A percentile compares a stretch with the other conserved stretches of the same genome.
These are phyloP conservation scores for Aspergillus costaricaensis DNA, from an alignment of 2,329 filamentous ascomycete genomes.

Conservation along the genomic window DNA sequence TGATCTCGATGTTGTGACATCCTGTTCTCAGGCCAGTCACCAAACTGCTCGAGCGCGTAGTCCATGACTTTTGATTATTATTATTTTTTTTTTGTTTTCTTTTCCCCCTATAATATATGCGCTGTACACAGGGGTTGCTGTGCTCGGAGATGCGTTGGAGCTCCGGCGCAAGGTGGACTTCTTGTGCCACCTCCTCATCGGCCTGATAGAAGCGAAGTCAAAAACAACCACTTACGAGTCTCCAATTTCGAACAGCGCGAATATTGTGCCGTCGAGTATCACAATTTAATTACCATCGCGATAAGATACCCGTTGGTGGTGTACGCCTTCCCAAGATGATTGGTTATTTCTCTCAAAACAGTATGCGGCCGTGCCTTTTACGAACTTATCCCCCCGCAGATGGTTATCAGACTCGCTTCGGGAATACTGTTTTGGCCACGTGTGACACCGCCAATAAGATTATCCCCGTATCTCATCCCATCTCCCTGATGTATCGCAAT, in stretches of 20 bases:
- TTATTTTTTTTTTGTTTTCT: too few relatives aligned
- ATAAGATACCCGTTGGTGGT: neutral
- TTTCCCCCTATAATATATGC: neutral
- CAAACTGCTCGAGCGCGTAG: neutral
- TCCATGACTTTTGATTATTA: too few relatives aligned
- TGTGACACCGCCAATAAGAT: neutral
- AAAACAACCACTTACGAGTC: neutral
- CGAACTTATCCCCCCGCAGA: neutral
- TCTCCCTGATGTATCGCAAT: neutral
- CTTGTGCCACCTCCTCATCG: neutral
- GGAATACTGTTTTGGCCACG: neutral
- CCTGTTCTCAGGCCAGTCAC: neutral
- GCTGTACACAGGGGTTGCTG: neutral
- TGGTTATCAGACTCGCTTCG: neutral
- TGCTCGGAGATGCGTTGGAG: neutral
- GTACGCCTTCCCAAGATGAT: neutral
- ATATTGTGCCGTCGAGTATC: neutral
- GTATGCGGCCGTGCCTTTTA: neutral
- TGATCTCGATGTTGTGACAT: too few relatives aligned
- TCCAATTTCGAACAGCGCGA: neutral
- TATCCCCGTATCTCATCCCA: neutral
- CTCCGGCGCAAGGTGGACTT: neutral
- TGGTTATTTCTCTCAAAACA: neutral
- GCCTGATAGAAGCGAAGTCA: neutral
- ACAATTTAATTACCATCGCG: neutral